These are phyloP conservation scores for Cryptosporidium muris DNA, from an alignment of 169 alveolate genomes.

Conservation along the genomic window DNA sequence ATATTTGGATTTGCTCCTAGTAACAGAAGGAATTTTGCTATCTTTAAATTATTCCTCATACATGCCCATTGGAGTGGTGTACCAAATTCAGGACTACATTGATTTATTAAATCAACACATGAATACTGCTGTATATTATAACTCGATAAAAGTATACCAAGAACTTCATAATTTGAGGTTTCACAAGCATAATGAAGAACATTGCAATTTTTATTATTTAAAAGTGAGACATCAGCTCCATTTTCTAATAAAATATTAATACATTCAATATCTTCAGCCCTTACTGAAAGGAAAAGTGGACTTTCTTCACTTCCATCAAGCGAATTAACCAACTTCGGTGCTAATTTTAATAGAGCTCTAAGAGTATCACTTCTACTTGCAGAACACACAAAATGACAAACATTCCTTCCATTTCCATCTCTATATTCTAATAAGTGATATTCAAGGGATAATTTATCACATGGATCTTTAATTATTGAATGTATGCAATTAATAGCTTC, in stretches of 20 bases:
- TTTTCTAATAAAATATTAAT: conserved; percentile 21
- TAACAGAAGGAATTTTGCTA: conserved; percentile 25
- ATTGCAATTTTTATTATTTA: conserved; percentile 30
- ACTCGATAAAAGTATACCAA: conserved; percentile 5
- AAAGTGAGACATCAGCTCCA: conserved; percentile 32
- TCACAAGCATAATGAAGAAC: conserved; percentile 56
- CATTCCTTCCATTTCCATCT: conserved; percentile 70
- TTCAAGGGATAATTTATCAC: conserved; percentile 38
- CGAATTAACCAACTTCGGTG: conserved; percentile 54
- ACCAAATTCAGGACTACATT: conserved; percentile 61
- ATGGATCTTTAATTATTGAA: conserved; percentile 2
- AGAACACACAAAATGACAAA: conserved; percentile 64
- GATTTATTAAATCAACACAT: conserved; percentile 5
- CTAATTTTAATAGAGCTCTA: conserved; percentile 52
- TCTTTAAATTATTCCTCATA: conserved; percentile 31
- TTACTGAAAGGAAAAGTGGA: conserved; percentile 59
- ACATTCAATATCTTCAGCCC: conserved; percentile 57
- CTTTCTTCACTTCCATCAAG: conserved; percentile 42
- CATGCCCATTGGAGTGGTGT: conserved; percentile 71
- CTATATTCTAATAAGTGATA: conserved; percentile 43
- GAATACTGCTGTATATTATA: not conserved
- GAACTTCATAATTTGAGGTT: conserved; percentile 19
- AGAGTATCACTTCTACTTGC: conserved; percentile 61
- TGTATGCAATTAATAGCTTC: conserved; percentile 40
- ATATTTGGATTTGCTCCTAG: conserved; percentile 30